Evolutionary conservation across 495 filamentous ascomycete species (phyloP), one percentile per base, ranked within the genome.

Genomic region (Tirmania nivea): DNA sequence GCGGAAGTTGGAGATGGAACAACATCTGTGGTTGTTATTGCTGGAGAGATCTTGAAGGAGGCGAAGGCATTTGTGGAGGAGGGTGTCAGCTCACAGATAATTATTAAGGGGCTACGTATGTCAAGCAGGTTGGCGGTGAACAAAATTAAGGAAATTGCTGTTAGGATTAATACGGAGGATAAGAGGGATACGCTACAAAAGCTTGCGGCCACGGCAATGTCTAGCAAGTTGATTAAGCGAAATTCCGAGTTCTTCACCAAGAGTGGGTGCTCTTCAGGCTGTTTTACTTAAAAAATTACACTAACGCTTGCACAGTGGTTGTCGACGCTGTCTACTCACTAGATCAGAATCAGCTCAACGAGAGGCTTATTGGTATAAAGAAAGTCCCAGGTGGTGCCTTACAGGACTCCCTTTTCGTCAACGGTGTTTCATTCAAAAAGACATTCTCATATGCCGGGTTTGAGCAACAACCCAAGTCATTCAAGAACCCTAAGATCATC

Each of bases 391-490:
- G 90, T 65, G 90, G 90, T 69, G 93, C 86, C 49, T 78, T 97
- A 17, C 89, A 94, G 64, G 90, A 97, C 66, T 94, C 88, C 9
- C 78, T 95, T 35, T 97, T 95, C 70, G 82, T 97, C 60, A 88
- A 97, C 67, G 90, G 90, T 65, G 90, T 97, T 48, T 88, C 90
- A 36, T 97, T 97, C 74, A 97, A 97, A 76, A 97, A 97, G 74
- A 97, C 90, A 47, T 97, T 97, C 70, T 86, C 90, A 39, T 97
- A 97, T 65, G 90, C 90, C 61, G 90, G 90, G 60, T 97, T 97
- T 69, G 90, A 97, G 69, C 90, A 97, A 68, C 90, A 97, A 71
- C 90, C 90, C 53, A 97, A 97, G 69, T 82, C 75, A 36, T 95
- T 97, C 72, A 79, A 72, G 62, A 78, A 94, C 69, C 90, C 90